Evolutionary conservation across 176 grass and related monocot genomes (phyloP).

Genomic region (Oryza brachyantha): DNA sequence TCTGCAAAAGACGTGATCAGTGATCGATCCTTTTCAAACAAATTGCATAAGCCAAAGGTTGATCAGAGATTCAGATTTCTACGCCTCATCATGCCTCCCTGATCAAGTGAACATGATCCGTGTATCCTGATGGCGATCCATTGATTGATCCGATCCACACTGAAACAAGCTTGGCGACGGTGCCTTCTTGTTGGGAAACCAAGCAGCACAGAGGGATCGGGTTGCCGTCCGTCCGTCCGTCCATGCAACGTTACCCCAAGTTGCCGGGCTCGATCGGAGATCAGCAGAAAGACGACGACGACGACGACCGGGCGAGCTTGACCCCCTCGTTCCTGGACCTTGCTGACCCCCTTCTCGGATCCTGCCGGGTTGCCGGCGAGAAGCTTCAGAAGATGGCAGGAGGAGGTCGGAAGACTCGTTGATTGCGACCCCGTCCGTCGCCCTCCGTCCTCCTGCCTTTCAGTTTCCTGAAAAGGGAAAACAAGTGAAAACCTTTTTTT

Average conservation of each 20-base stretch:
- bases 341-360: slow-evolving; percentile 38
- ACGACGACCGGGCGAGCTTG: background rate
- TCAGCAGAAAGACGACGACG: background rate
- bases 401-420: background rate
- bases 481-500: too few species aligned
- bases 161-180: background rate
- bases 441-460: background rate
- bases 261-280: slow-evolving; percentile 14
- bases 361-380: slow-evolving; percentile 28
- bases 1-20: background rate
- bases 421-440: slow-evolving; percentile 8
- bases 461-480: background rate
- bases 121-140: background rate
- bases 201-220: background rate
- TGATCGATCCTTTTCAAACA: background rate
- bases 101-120: too few species aligned
- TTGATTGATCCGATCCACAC: background rate
- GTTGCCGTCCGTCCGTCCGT: background rate
- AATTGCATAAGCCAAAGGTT: background rate
- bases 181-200: background rate
- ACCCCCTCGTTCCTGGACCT: slow-evolving; percentile 10
- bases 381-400: slow-evolving; percentile 23
- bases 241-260: background rate
- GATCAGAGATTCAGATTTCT: background rate
- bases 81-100: too few species aligned